Conservation (phyloP, 805 yeast species). For the Isabelozyma rhagii region DNA sequence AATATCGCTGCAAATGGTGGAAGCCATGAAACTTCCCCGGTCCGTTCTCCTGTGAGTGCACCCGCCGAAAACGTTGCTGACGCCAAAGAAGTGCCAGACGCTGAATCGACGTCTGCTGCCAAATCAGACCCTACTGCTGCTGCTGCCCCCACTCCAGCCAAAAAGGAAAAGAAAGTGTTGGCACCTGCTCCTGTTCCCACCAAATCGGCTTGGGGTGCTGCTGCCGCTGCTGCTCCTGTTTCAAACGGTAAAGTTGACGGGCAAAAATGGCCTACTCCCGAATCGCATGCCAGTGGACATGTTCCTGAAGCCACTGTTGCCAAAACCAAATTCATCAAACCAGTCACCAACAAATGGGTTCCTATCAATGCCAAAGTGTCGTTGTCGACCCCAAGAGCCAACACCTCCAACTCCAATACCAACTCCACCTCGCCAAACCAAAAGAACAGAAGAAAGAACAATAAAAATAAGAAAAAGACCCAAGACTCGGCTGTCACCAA, state of each 20-base stretch:
- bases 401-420: conserved; percentile 16
- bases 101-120: not conserved
- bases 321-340: conserved; percentile 34
- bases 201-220: conserved; percentile 40
- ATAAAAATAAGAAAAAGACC: conserved; percentile 6
- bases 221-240: conserved; percentile 11
- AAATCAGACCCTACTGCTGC: conserved; percentile 1
- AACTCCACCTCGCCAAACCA: conserved; percentile 12
- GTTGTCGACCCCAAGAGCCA: conserved; percentile 34
- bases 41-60: conserved; percentile 2
- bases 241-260: conserved; percentile 29
- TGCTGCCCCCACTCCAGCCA: conserved; percentile 2
- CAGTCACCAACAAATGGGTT: conserved; percentile 43
- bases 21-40: conserved; percentile 4
- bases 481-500: conserved; percentile 4
- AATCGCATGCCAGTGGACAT: conserved; percentile 18
- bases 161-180: conserved; percentile 29
- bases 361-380: conserved; percentile 42
- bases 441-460: conserved; percentile 6
- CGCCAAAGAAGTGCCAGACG: conserved; percentile 1
- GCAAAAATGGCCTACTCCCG: conserved; percentile 44
- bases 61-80: conserved; percentile 2
- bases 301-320: conserved; percentile 13
- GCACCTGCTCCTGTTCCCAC: conserved; percentile 47
- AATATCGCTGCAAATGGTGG: conserved; percentile 39